phyloP scores from a whole-genome alignment of 1,284 basidiomycete species.

The Termitomyces sp. region DNA sequence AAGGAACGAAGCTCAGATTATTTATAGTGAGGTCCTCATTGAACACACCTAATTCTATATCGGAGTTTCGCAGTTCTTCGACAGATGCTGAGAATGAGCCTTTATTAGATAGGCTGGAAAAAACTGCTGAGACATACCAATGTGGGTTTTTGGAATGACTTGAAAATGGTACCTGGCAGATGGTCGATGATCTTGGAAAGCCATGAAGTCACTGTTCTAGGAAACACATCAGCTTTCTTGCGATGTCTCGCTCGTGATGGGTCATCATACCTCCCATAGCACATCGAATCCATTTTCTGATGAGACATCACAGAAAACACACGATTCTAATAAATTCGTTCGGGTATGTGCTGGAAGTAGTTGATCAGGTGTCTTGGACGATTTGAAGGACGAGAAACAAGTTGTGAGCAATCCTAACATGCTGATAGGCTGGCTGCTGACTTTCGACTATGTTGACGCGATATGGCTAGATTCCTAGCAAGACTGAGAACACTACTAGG shows the following conservation, averaged over 20 bases:
- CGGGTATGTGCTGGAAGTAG: not conserved
- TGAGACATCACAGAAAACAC: constrained; percentile 52
- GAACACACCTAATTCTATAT: constrained; percentile 46
- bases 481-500: not conserved
- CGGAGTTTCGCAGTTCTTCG: constrained; percentile 36
- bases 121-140: constrained; percentile 34
- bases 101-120: not conserved
- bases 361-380: constrained; percentile 4
- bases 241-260: not conserved
- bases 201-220: constrained; percentile 55
- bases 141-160: constrained; percentile 60
- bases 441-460: not conserved
- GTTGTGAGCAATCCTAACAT: constrained; percentile 11
- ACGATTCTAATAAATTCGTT: constrained; percentile 11
- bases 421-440: not conserved
- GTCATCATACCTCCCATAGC: constrained; percentile 46
- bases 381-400: constrained; percentile 10
- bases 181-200: constrained; percentile 62
- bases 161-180: constrained; percentile 58
- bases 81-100: constrained; percentile 38
- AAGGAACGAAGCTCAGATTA: not conserved
- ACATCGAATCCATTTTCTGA: constrained; percentile 54
- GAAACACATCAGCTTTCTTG: not conserved
- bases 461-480: not conserved
- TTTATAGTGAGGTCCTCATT: not conserved